Evolutionary conservation across 2,329 filamentous ascomycete genomes (phyloP), one percentile per base, ranked within the genome.

Genomic region (Pezicula radicicola): DNA sequence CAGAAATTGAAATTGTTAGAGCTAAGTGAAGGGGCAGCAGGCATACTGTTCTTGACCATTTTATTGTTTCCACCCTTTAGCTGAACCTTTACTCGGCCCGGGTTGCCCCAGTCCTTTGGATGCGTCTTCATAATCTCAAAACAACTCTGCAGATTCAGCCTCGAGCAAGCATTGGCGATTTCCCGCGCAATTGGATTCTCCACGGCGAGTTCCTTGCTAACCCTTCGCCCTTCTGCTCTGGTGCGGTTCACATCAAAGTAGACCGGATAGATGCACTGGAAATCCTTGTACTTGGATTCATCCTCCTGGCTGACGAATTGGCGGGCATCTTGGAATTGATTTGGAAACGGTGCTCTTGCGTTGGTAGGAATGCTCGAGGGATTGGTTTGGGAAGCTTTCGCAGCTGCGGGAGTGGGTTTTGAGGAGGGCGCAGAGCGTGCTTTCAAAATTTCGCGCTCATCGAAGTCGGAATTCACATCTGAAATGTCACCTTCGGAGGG

Each of bases 91-190:
- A 97, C 89, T 53, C 94, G 81, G 3, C 94, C 94, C 12, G 94
- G 94, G 74, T 99, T 99, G 51, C 88, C 87, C 94, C 94, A 99
- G 75, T 99, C 94, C 73, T 94, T 93, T 6, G 94, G 94, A 71
- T 99, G 94, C 55, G 85, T 81, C 76, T 96, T 96, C 66, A 88
- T 88, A 1, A 92, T 90, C 74, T 99, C 94, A 68, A 97, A 88
- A 7, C 94, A 84, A 41, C 87, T 85, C 55, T 82, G 79, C 35
- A 91, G 75, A 28, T 86, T 81, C 54, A 96, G 79, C 43, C 78
- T 73, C 40, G 85, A 84, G 70, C 89, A 89, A n/a, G 92, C 93
- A 67, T 89, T 87, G 42, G 91, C 87, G 66, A 99, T 92, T 65
- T 94, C 90, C 64, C 89, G 83, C 7, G 94, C 94, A 40, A 99